Evolutionary conservation across 139 green algal genomes (phyloP).

Genomic region (Picochlorum sp.): DNA sequence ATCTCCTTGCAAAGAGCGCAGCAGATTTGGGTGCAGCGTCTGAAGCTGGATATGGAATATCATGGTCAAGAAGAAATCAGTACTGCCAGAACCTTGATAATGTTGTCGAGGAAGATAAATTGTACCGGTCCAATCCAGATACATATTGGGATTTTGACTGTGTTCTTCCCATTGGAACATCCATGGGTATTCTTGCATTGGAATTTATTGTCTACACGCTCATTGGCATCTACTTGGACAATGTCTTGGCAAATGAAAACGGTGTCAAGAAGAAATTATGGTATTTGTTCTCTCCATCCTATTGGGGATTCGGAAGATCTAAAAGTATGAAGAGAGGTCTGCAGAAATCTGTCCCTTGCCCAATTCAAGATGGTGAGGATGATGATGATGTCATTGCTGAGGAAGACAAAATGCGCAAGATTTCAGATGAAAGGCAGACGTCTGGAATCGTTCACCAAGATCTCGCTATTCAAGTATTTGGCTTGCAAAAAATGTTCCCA

Average conservation of each 20-base stretch:
- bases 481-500: constrained; percentile 56
- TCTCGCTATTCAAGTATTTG: constrained; percentile 61
- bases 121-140: constrained; percentile 9
- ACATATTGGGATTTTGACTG: constrained; percentile 59
- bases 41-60: constrained; percentile 22
- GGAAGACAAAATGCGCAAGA: constrained; percentile 39
- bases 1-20: constrained; percentile 71
- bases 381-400: constrained; percentile 65
- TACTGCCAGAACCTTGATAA: constrained; percentile 33
- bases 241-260: constrained; percentile 77
- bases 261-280: constrained; percentile 34
- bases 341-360: constrained; percentile 1
- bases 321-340: not conserved
- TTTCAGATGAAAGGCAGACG: not conserved
- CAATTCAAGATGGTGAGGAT: not conserved
- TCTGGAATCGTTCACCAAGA: not conserved
- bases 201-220: constrained; percentile 56
- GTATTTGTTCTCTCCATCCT: constrained; percentile 53
- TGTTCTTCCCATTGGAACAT: constrained; percentile 48
- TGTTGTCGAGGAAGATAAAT: not conserved
- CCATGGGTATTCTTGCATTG: constrained; percentile 28
- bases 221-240: constrained; percentile 83
- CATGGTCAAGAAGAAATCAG: constrained; percentile 34
- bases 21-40: constrained; percentile 56
- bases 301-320: constrained; percentile 42